phyloP scores from a whole-genome alignment of 208 protist species.

The Acanthamoeba culbertsoni region DNA sequence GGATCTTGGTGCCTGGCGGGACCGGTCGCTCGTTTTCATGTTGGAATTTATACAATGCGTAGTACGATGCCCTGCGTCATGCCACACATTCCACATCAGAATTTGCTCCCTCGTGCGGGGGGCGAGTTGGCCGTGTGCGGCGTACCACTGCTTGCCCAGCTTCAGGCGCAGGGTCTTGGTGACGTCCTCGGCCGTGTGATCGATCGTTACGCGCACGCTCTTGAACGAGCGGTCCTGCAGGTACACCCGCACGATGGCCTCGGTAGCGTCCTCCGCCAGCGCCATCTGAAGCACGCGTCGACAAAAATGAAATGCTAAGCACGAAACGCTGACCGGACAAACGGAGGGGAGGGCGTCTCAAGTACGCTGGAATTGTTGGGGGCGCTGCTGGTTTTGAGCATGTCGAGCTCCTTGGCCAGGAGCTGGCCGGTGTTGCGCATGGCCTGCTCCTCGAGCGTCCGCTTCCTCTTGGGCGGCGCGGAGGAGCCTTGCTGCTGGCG shows the following conservation, averaged over 20 bases:
- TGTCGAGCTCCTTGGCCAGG: not conserved
- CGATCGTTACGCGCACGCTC: slow-evolving; percentile 20
- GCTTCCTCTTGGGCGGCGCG: not conserved
- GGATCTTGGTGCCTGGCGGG: not conserved
- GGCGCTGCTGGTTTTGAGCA: not conserved
- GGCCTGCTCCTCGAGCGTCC: not conserved
- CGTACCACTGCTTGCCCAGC: not conserved
- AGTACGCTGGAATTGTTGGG: not conserved
- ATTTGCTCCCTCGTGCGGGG: too few species aligned
- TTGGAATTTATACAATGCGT: slow-evolving; percentile 58
- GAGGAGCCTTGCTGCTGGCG: not conserved
- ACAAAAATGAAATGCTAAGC: not conserved
- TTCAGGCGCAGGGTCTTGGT: slow-evolving; percentile 4
- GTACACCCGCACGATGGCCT: slow-evolving; percentile 38
- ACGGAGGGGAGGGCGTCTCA: too few species aligned
- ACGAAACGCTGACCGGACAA: not conserved
- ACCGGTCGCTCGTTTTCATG: slow-evolving; percentile 40
- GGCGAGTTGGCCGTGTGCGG: too few species aligned
- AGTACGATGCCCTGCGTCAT: not conserved
- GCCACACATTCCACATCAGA: not conserved
- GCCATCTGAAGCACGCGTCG: not conserved
- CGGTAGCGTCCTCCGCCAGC: not conserved
- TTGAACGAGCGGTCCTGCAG: slow-evolving; percentile 48
- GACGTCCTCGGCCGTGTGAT: slow-evolving; percentile 18
- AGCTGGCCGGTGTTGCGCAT: slow-evolving; percentile 3